Base-by-base conservation (phyloP, 2,329 filamentous ascomycete genomes). In the Chrysoporthe cubensis region DNA sequence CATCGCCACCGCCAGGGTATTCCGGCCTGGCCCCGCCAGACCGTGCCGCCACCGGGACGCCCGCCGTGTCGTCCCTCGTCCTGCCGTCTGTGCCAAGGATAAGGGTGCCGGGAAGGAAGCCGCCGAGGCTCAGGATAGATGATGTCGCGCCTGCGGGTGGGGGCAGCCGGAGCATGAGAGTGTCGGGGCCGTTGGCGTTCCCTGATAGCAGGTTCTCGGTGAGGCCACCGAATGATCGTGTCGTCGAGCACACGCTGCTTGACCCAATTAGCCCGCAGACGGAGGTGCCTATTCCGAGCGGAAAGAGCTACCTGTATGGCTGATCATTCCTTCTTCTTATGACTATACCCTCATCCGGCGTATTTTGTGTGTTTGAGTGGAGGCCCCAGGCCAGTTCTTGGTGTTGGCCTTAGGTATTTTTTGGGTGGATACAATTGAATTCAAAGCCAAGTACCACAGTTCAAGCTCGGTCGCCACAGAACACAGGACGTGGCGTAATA, bases 101-200 rank as follows among this genome's bases (percentile, higher is more conserved):
- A 0, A 73, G 76, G 0, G 72, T 81, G 13, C 79, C 83, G 0
- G 83, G 79, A 71, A 79, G 80, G 71, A 80, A 82, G 71, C 68
- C 73, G 0, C 81, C 80, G 0, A 71, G 72, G 16, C 76, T 83
- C 18, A 72, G 70, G 3, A 67, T 80, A 1, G 57, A 76, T 14
- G 72, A 61, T 16, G 43, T 21, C 21, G 18, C 42, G 1, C 77
- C 76, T 48, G 54, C 63, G 1, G 76, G 77, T 0, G 44, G 74
- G 1, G 75, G 71, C 50, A 70, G 3, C 37, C 63, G 69, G 2
- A 70, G 73, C 16, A 71, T 78, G 63, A 70, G 75, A 2, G 78
- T 81, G 5, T 76, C 75, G 4, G 67, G 73, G 3, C 78, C 79
- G 0, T 66, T 77, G 26, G 34, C 68, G 18, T 59, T 57, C n/a